Evolutionary conservation across 2,329 filamentous ascomycete species (phyloP), one percentile per base, ranked within the genome.

Genomic region (Acephala macrosclerotiorum): DNA sequence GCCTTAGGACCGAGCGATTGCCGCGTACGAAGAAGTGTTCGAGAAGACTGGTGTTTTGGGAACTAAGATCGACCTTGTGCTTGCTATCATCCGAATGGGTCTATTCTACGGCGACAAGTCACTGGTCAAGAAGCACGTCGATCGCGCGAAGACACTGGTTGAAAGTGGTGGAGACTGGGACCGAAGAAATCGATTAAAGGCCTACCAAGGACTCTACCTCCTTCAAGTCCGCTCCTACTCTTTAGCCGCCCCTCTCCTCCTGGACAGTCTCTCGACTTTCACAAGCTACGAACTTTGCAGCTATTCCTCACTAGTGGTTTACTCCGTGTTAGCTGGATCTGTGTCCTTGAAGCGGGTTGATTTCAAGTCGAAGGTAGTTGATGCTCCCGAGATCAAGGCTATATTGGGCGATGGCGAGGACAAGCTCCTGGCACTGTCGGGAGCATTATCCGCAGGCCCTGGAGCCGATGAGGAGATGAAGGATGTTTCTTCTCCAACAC

Each of bases 141-240:
- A 97, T 75, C 90, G 95, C 51, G 94, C 94, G 73, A 93, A 92
- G 81, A 87, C 91, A 3, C 85, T 99, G 59, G 94, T 99, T 38
- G 96, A 99, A 77, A 91, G 91, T 71, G 96, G 96, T 72, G 96
- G 96, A 79, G 96, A 99, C 80, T 99, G 96, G 96, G 96, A 99
- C 79, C 92, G 96, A 71, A 91, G 96, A 79, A 99, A 99, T 84
- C 91, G 96, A 67, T 89, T 99, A 76, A 99, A 99, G 90, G 96
- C 96, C 72, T 99, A 99, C 85, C 94, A 97, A 78, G 96, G 96
- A 68, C 86, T 99, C 63, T 91, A 98, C 78, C 87, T 97, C 65
- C 89, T 99, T 72, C 98, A 95, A 26, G 88, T 96, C 71, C 94
- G 96, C 73, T 94, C 94, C 68, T 94, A 98, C 84, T 92, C 90